Evolutionary conservation across 352 stramenopile species (phyloP).

Genomic region (Globisporangium takayamanum): DNA sequence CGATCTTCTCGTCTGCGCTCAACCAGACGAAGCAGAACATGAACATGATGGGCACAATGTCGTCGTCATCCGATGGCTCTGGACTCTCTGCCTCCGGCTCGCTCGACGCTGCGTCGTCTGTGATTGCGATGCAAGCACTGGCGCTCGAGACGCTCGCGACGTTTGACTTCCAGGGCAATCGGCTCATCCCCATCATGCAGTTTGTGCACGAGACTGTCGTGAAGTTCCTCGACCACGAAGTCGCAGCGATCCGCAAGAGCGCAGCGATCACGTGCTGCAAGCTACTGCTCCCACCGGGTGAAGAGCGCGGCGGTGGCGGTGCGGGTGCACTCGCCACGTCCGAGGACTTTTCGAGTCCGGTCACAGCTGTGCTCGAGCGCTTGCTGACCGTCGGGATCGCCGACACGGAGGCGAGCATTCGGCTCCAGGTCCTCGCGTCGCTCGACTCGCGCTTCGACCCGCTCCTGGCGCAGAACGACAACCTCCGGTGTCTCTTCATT

Average conservation of each 20-base stretch:
- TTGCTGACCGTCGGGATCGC: conserved; percentile 82
- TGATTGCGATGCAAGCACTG: conserved; percentile 78
- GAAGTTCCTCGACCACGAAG: conserved; percentile 84
- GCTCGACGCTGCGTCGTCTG: conserved; percentile 35
- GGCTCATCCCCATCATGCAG: conserved; percentile 82
- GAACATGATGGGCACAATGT: conserved; percentile 29
- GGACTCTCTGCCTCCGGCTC: conserved; percentile 21
- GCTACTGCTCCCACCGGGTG: conserved; percentile 59
- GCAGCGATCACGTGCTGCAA: conserved; percentile 87
- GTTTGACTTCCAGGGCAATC: conserved; percentile 84
- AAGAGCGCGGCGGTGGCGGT: conserved; percentile 37
- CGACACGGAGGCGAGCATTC: conserved; percentile 82
- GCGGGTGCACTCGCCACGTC: conserved; percentile 50
- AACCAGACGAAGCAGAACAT: conserved; percentile 37
- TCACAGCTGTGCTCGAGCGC: conserved; percentile 72
- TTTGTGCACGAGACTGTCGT: conserved; percentile 86
- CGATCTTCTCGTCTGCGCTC: conserved; percentile 59
- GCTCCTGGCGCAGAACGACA: conserved; percentile 74
- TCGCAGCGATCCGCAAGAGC: conserved; percentile 77
- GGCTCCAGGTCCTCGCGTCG: conserved; percentile 70
- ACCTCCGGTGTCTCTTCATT: conserved; percentile 83
- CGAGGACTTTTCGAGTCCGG: conserved; percentile 64
- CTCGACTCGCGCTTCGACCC: conserved; percentile 80
- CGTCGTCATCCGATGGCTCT: conserved; percentile 32
- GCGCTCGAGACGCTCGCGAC: conserved; percentile 80